These are phyloP conservation scores for Monosporascus sp. DNA, from an alignment of 2,329 filamentous ascomycete species.

Conservation along the genomic window DNA sequence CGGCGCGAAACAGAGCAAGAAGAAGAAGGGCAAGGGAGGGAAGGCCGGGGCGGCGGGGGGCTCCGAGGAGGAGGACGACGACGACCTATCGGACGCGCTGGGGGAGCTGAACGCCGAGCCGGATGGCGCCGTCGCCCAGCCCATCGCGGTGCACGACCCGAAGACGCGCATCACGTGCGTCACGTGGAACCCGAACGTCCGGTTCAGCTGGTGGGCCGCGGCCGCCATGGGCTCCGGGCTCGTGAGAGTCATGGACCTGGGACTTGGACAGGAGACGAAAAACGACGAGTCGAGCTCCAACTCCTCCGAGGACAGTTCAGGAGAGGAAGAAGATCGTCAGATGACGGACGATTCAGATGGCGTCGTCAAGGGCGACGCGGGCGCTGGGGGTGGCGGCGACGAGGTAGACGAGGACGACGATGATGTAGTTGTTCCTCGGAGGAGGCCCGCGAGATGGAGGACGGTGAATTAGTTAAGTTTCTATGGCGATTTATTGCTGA, in stretches of 20 bases:
- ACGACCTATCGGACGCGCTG: conserved; percentile 2
- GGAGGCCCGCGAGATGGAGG: neutral
- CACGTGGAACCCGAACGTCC: conserved; percentile 63
- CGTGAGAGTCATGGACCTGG: conserved; percentile 61
- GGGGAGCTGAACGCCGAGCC: conserved; percentile 22
- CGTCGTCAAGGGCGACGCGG: conserved; percentile 1
- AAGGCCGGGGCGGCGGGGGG: conserved; percentile 8
- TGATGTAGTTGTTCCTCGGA: conserved; percentile 2
- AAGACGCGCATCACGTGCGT: conserved; percentile 56
- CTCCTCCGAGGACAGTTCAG: conserved; percentile 14
- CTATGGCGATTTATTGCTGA: no score
- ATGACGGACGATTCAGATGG: conserved; percentile 3
- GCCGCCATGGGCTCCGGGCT: conserved; percentile 62
- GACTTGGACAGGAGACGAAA: conserved; percentile 28
- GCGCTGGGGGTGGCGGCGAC: conserved; percentile 2
- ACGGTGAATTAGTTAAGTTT: conserved; percentile 1
- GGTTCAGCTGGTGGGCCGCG: conserved; percentile 63
- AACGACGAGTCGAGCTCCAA: neutral
- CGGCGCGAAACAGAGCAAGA: conserved; percentile 27
- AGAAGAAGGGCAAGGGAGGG: conserved; percentile 17
- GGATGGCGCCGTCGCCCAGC: conserved; percentile 26
- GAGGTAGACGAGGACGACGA: conserved; percentile 8
- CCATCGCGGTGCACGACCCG: conserved; percentile 54
- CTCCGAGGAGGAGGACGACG: conserved; percentile 24
- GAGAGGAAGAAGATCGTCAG: conserved; percentile 1